Conservation (phyloP, 1,284 basidiomycete genomes). For the Apiotrichum mycotoxinovorans region DNA sequence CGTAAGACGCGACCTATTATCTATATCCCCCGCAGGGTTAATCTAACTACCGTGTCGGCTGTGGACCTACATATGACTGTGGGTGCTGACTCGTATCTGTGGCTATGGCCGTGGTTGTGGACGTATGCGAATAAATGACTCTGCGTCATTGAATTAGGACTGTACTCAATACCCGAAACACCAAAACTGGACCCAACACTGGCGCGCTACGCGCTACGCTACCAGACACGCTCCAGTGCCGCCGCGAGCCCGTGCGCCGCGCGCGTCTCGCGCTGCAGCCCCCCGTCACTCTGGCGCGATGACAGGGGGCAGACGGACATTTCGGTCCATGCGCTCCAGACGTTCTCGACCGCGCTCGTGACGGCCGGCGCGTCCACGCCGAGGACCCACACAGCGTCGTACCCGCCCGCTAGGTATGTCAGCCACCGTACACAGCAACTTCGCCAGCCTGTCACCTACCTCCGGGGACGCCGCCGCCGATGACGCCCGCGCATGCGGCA, state of each 20-base stretch:
- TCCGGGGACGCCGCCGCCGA: slow-evolving; percentile 94
- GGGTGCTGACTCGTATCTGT: too few species aligned
- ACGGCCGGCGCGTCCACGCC: slow-evolving; percentile 58
- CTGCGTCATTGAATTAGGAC: too few species aligned
- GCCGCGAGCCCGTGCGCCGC: background rate
- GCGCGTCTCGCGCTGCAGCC: slow-evolving; percentile 61
- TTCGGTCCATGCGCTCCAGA: slow-evolving; percentile 70
- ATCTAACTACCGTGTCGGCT: too few species aligned
- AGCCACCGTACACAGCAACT: background rate
- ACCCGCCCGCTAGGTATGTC: slow-evolving; percentile 73
- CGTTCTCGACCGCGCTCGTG: slow-evolving; percentile 58
- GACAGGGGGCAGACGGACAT: slow-evolving; percentile 76
- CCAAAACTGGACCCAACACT: too few species aligned
- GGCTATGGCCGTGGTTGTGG: too few species aligned
- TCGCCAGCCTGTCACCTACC: slow-evolving; percentile 52
- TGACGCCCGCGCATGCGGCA: slow-evolving; percentile 70
- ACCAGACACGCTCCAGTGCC: background rate
- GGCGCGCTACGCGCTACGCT: too few species aligned
- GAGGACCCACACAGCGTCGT: slow-evolving; percentile 93
- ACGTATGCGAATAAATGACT: too few species aligned
- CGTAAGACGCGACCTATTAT: too few species aligned
- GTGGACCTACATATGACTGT: too few species aligned
- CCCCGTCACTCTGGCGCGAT: slow-evolving; percentile 71
- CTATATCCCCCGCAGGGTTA: too few species aligned
- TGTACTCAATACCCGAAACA: too few species aligned